Base-by-base conservation (phyloP, 2,329 filamentous ascomycete species). In the Ophiostoma triangulosporum region DNA sequence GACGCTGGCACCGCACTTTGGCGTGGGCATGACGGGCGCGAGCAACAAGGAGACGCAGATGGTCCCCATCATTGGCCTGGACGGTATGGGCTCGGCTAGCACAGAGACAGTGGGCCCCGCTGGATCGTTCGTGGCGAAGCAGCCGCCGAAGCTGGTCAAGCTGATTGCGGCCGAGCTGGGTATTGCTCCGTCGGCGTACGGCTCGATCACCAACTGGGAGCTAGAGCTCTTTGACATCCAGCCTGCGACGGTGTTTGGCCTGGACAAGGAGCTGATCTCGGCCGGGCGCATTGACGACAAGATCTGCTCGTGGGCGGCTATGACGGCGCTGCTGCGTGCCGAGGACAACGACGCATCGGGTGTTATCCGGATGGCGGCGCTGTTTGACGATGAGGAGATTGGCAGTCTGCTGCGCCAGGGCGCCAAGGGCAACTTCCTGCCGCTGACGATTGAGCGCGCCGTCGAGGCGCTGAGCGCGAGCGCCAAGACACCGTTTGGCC, bases 311-410 rank as follows among this genome's bases (percentile, higher is more conserved):
- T 97, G 88, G 83, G 81, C 89, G 7, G 91, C 93, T 7, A 76
- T 96, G 51, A 83, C 90, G 67, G 90, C 81, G 3, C 81, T 98
- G 0, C 74, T 96, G 27, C 27, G n/a, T 50, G 80, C 83, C 17
- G 72, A 78, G 12, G 70, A 75, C 36, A 73, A 67, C 60, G 71
- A 76, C 1, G 66, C 72, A 9, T 77, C 84, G 56, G 77, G 82
- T n/a, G 78, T 84, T 52, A 81, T 97, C 68, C 94, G 94, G 69
- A 75, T 96, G 53, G 87, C 93, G 33, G 89, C 85, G n/a, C 83
- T 96, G 62, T 97, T 97, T 64, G 93, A 97, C 64, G 86, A 96
- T 63, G 93, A 98, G 68, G 93, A 98, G 68, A 95, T 98, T 57
- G 93, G 93, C 57, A 94, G 86, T 26, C 75, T 88, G 8, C 80